These are phyloP conservation scores for Fusarium albidum DNA, from an alignment of 2,329 filamentous ascomycete genomes.

Conservation along the genomic window DNA sequence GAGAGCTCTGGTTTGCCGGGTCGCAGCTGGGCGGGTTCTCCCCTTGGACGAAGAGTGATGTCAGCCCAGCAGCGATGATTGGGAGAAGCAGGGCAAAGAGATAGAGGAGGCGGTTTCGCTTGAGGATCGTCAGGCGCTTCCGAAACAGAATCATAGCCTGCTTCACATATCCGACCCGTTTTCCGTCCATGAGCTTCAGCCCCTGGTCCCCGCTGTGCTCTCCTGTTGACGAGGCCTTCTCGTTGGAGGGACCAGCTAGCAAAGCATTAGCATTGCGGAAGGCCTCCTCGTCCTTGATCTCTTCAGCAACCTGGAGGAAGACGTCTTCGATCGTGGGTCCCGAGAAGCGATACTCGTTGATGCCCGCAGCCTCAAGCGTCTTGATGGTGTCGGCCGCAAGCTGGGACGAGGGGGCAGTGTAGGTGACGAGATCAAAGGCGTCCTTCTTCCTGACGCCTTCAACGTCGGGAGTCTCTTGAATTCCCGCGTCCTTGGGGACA, in stretches of 20 bases:
- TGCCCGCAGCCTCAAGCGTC: slow-evolving; percentile 69
- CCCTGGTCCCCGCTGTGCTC: slow-evolving; percentile 43
- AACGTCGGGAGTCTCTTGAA: slow-evolving; percentile 59
- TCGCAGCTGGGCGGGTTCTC: slow-evolving; percentile 62
- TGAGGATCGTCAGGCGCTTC: slow-evolving; percentile 81
- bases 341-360: slow-evolving; percentile 83
- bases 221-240: slow-evolving; percentile 34
- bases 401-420: slow-evolving; percentile 73
- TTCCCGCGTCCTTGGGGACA: slow-evolving; percentile 66
- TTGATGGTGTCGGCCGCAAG: slow-evolving; percentile 77
- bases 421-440: slow-evolving; percentile 76
- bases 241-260: slow-evolving; percentile 27
- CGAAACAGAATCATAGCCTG: slow-evolving; percentile 79
- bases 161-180: slow-evolving; percentile 70
- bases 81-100: slow-evolving; percentile 79
- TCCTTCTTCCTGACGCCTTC: slow-evolving; percentile 64
- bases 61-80: slow-evolving; percentile 79
- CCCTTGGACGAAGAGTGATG: slow-evolving; percentile 75
- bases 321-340: slow-evolving; percentile 94
- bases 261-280: slow-evolving; percentile 37
- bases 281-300: slow-evolving; percentile 67
- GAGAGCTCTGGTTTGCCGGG: slow-evolving; percentile 55
- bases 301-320: slow-evolving; percentile 85
- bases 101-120: slow-evolving; percentile 81
- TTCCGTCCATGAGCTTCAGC: slow-evolving; percentile 71